A percentile compares a stretch with the other conserved stretches of the same genome.
phyloP scores from a whole-genome alignment of 2,329 filamentous ascomycete genomes.

The Xylaria sp. region DNA sequence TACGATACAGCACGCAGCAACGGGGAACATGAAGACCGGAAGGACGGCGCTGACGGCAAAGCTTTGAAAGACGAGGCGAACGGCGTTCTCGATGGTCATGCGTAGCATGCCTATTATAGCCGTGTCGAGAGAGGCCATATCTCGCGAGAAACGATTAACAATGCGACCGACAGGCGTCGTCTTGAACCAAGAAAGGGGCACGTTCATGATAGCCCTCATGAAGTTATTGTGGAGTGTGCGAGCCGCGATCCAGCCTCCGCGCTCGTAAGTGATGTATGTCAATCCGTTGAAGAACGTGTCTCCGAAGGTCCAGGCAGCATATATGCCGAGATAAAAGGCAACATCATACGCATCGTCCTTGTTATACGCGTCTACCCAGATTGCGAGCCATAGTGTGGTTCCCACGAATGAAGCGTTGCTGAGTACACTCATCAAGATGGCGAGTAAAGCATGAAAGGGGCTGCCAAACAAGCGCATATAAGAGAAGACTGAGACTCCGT shows the following conservation, averaged over 20 bases:
- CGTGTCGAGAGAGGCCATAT: conserved; percentile 67
- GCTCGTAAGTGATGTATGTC: conserved; percentile 61
- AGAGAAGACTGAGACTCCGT: conserved; percentile 54
- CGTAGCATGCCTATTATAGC: conserved; percentile 59
- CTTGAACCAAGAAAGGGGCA: conserved; percentile 68
- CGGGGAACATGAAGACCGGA: conserved; percentile 57
- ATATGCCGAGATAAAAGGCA: conserved; percentile 65
- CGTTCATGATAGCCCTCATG: conserved; percentile 63
- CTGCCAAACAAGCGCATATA: conserved; percentile 65
- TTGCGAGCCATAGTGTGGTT: conserved; percentile 61
- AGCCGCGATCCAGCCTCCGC: conserved; percentile 67
- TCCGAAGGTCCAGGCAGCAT: conserved; percentile 57
- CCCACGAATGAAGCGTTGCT: conserved; percentile 57
- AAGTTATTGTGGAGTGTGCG: conserved; percentile 63
- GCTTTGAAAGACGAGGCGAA: conserved; percentile 51
- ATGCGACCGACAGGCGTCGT: conserved; percentile 63
- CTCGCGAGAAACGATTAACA: conserved; percentile 66
- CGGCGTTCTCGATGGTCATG: conserved; percentile 54
- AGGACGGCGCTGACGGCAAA: conserved; percentile 56
- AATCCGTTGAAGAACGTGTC: conserved; percentile 58
- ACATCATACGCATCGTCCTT: conserved; percentile 57
- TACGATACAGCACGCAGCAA: conserved; percentile 52
- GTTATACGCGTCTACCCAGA: conserved; percentile 65
- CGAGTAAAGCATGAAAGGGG: conserved; percentile 55
- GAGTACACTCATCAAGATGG: conserved; percentile 55